Conservation (phyloP, 2,329 filamentous ascomycete species). For the Cordyceps farinosa region DNA sequence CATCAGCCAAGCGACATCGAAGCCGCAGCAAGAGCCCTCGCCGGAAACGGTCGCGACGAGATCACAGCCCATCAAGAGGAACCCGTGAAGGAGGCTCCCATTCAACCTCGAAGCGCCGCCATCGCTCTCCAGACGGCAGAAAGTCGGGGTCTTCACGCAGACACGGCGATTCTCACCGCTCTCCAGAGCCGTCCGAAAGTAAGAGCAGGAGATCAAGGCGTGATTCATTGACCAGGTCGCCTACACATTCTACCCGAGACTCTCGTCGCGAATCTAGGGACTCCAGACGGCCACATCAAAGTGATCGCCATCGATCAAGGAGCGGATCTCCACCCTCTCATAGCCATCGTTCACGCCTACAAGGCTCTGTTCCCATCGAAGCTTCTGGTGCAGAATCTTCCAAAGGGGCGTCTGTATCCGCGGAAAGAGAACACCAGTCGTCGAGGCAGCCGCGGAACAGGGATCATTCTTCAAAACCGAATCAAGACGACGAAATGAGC, state of each 20-base stretch:
- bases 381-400: slow-evolving; percentile 38
- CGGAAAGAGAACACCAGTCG: slow-evolving; percentile 28
- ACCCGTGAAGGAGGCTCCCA: slow-evolving; percentile 40
- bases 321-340: slow-evolving; percentile 26
- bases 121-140: slow-evolving; percentile 32
- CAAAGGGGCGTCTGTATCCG: slow-evolving; percentile 36
- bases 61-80: slow-evolving; percentile 38
- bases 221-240: slow-evolving; percentile 28
- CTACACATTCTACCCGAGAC: slow-evolving; percentile 25
- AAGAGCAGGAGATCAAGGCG: slow-evolving; percentile 22
- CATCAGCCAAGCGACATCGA: slow-evolving; percentile 40
- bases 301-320: slow-evolving; percentile 25
- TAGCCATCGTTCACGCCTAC: slow-evolving; percentile 18
- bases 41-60: slow-evolving; percentile 39
- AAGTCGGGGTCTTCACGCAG: slow-evolving; percentile 30
- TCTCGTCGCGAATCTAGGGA: slow-evolving; percentile 27
- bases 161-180: slow-evolving; percentile 28
- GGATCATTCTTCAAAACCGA: slow-evolving; percentile 45
- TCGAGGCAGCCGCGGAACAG: slow-evolving; percentile 33
- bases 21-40: slow-evolving; percentile 41
- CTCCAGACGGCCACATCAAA: slow-evolving; percentile 21
- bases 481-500: slow-evolving; percentile 49
- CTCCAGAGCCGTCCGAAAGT: slow-evolving; percentile 26
- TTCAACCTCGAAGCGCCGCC: slow-evolving; percentile 29
- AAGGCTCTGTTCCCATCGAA: background rate